phyloP scores from a whole-genome alignment of 371 early-diverging fungal genomes.

The Batrachochytrium dendrobatidis region DNA sequence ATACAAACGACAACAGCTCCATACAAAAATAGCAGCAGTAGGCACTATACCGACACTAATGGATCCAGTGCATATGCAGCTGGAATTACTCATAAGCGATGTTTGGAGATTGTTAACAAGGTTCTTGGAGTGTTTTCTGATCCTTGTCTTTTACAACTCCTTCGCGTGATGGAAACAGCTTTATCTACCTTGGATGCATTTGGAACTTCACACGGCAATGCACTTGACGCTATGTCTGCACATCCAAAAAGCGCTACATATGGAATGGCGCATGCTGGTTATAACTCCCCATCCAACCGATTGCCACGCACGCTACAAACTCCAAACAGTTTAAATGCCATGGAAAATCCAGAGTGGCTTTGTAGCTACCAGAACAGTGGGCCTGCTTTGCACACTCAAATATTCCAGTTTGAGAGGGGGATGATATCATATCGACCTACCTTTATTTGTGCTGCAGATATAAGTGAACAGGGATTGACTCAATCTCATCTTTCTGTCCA shows the following conservation, averaged over 20 bases:
- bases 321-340: neutral
- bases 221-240: too few species aligned
- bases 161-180: constrained; percentile 2
- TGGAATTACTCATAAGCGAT: neutral
- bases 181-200: neutral
- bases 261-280: neutral
- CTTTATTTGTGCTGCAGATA: constrained; percentile 1
- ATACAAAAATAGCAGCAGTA: too few species aligned
- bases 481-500: neutral
- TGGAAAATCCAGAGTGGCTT: neutral
- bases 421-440: neutral
- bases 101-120: neutral
- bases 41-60: too few species aligned
- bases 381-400: constrained; percentile 1
- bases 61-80: neutral
- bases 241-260: too few species aligned
- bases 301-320: neutral
- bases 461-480: neutral
- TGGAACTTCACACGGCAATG: too few species aligned
- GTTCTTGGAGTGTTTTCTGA: neutral
- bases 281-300: neutral
- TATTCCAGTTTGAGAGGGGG: neutral
- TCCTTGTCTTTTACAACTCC: neutral
- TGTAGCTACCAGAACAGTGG: constrained; percentile 5
- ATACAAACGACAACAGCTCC: too few species aligned